Conservation (phyloP, 2,329 filamentous ascomycete species). For the Elsinoe perseae region DNA sequence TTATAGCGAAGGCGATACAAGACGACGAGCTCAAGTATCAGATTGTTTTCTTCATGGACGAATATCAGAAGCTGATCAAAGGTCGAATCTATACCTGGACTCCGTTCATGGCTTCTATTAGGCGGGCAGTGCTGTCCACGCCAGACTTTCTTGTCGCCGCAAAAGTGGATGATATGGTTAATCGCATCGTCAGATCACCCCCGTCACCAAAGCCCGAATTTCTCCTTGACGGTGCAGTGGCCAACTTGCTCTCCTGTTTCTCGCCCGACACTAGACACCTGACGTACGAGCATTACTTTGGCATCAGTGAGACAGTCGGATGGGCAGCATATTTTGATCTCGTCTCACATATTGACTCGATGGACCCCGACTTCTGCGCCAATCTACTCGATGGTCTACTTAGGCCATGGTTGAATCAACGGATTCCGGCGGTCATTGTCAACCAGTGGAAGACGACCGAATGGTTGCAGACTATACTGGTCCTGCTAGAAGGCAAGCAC, state of each 20-base stretch:
- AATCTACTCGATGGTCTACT: conserved; percentile 32
- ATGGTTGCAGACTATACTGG: conserved; percentile 41
- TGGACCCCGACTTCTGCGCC: conserved; percentile 23
- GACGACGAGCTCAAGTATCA: conserved; percentile 5
- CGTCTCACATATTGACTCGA: conserved; percentile 32
- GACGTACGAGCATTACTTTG: conserved; percentile 39
- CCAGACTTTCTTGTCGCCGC: conserved; percentile 29
- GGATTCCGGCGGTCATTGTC: conserved; percentile 36
- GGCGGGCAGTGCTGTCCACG: conserved; percentile 21
- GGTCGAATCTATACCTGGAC: conserved; percentile 28
- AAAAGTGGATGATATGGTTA: conserved; percentile 34
- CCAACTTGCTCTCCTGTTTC: conserved; percentile 27
- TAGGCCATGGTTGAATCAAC: conserved; percentile 38
- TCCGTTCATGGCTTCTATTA: conserved; percentile 24
- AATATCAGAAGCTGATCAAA: conserved; percentile 21
- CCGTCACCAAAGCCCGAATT: conserved; percentile 39
- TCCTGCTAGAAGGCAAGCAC: conserved; percentile 31
- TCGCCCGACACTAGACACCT: conserved; percentile 25
- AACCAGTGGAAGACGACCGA: conserved; percentile 42
- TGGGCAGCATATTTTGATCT: conserved; percentile 41
- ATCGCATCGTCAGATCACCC: conserved; percentile 34
- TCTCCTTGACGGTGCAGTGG: conserved; percentile 37
- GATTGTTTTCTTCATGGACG: conserved; percentile 14
- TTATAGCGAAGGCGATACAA: conserved; percentile 23
- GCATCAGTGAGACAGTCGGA: conserved; percentile 35